phyloP scores from a whole-genome alignment of 2,329 filamentous ascomycete genomes.

The Diaporthe ilicicola region DNA sequence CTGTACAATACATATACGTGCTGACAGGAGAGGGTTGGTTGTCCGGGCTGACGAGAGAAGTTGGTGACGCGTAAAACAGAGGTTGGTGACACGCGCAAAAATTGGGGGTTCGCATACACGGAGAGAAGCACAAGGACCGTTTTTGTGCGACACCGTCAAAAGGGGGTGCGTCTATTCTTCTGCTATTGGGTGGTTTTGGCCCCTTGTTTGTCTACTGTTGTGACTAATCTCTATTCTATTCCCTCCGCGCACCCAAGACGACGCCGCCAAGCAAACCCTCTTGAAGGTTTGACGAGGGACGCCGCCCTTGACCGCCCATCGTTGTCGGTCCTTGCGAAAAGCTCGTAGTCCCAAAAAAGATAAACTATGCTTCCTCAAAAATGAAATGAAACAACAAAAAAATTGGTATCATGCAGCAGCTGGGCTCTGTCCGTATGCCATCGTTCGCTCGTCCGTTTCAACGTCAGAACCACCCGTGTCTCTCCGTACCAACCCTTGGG shows the following conservation, averaged over 20 bases:
- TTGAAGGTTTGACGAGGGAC: not conserved
- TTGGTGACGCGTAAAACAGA: not conserved
- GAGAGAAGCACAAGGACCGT: not conserved
- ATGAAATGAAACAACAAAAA: not conserved
- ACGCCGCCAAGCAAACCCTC: not conserved
- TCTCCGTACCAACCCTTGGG: slow-evolving; percentile 10
- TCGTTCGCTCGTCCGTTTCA: slow-evolving; percentile 22
- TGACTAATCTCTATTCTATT: slow-evolving; percentile 11
- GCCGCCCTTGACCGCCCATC: not conserved
- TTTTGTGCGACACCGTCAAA: not conserved
- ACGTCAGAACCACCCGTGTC: slow-evolving; percentile 22
- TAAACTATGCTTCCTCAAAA: slow-evolving; percentile 5
- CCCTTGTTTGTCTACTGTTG: slow-evolving; percentile 1
- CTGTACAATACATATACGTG: no score
- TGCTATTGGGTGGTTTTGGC: slow-evolving; percentile 2
- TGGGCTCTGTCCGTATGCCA: slow-evolving; percentile 6
- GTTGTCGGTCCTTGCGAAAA: not conserved
- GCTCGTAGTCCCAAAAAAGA: not conserved
- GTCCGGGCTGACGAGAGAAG: not conserved
- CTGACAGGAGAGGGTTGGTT: no score
- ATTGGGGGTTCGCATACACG: not conserved
- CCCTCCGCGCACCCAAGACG: not conserved
- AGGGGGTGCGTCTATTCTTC: not conserved
- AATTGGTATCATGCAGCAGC: slow-evolving; percentile 21
- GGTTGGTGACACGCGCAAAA: not conserved